Evolutionary conservation across 352 stramenopile genomes (phyloP).

Genomic region (Phytophthora quininea): DNA sequence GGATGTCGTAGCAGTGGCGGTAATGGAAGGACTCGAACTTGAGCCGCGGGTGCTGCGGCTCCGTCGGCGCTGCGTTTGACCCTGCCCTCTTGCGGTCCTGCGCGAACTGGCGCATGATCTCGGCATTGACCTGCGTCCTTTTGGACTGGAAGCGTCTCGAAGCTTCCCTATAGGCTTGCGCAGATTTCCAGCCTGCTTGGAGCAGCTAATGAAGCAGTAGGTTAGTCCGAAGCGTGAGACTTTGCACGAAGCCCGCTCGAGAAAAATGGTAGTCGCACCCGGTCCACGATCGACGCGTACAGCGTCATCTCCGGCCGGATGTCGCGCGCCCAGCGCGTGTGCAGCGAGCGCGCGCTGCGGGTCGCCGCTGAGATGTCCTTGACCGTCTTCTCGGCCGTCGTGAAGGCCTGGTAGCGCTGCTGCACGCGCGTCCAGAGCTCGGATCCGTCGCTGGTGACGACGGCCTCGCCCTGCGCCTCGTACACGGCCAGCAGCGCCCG

Average conservation of each 20-base stretch:
- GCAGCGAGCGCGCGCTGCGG: constrained; percentile 33
- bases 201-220: constrained; percentile 21
- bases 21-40: constrained; percentile 45
- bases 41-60: constrained; percentile 22
- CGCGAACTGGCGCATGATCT: constrained; percentile 29
- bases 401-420: constrained; percentile 32
- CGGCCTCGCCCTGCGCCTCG: constrained; percentile 18
- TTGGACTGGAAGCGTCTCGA: constrained; percentile 21
- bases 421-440: constrained; percentile 40
- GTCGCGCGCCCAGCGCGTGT: constrained; percentile 34
- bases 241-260: background rate
- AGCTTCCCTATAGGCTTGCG: background rate
- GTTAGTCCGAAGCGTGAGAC: constrained; percentile 8
- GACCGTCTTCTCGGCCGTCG: constrained; percentile 23
- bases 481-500: constrained; percentile 35
- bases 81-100: constrained; percentile 22
- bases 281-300: constrained; percentile 32
- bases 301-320: constrained; percentile 36
- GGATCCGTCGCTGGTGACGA: constrained; percentile 35
- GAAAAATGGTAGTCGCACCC: constrained; percentile 10
- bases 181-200: constrained; percentile 26
- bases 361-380: constrained; percentile 13
- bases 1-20: constrained; percentile 39
- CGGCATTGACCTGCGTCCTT: constrained; percentile 27
- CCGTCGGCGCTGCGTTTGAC: constrained; percentile 20